A percentile compares a stretch with the other conserved stretches of the same genome.
These are phyloP conservation scores for Pseudoscleropodium purum DNA, from an alignment of 225 moss, liverwort and hornwort species.

Conservation along the genomic window DNA sequence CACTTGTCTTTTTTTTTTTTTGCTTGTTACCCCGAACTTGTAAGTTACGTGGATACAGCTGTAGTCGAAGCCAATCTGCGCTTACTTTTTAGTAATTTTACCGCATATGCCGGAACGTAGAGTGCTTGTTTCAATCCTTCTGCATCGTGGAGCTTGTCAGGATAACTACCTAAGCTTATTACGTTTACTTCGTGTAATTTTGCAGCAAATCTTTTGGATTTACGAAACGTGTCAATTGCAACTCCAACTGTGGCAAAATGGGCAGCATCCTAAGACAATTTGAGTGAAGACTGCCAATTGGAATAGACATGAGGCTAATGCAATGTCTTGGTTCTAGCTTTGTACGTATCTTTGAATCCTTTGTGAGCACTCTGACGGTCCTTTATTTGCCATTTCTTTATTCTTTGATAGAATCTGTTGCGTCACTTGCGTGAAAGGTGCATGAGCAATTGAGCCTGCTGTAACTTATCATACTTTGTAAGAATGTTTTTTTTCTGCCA, in stretches of 20 bases:
- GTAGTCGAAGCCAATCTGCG: background rate
- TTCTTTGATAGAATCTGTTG: background rate
- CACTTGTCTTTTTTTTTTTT: background rate
- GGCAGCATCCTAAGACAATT: slow-evolving; percentile 19
- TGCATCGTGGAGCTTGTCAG: background rate
- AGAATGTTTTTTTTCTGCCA: too few relatives aligned
- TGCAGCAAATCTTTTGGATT: slow-evolving; percentile 83
- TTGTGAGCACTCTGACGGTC: background rate
- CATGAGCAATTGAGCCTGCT: background rate
- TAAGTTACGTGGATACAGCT: background rate
- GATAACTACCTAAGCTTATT: background rate
- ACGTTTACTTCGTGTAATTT: background rate
- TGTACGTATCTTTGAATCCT: background rate
- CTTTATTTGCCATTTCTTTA: background rate
- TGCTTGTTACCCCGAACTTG: background rate
- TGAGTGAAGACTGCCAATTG: background rate
- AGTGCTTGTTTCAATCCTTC: background rate
- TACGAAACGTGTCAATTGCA: slow-evolving; percentile 67
- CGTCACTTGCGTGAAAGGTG: background rate
- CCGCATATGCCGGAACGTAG: background rate
- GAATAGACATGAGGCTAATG: background rate
- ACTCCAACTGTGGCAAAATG: slow-evolving; percentile 73
- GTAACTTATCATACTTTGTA: background rate
- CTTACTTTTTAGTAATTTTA: background rate
- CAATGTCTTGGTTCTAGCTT: background rate